Evolutionary conservation across 2,329 filamentous ascomycete species (phyloP), one percentile per base, ranked within the genome.

Genomic region (Cladosporium phlei): DNA sequence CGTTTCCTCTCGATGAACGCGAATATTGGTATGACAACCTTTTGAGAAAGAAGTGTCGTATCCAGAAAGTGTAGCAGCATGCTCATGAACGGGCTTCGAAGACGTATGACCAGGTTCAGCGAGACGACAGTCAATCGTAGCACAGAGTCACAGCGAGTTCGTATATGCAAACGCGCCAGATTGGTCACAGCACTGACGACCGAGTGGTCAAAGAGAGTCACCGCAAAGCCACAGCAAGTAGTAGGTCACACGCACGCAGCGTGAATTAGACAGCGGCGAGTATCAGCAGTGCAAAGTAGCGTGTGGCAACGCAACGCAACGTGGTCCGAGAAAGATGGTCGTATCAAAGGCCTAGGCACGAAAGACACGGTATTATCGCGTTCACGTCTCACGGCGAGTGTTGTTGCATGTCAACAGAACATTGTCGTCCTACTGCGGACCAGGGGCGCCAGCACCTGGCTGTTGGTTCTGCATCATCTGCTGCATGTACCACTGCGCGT

Each of bases 381-480:
- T 37, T 45, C 42, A 45, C 42, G 42, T 45, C 42, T 45, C 25
- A 45, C 42, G 24, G 32, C 42, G 22, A 30, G 25, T 25, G 21
- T 12, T 21, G 42, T 35, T 22, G 42, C 11, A 45, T 20, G 40
- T 33, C 40, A 44, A 28, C 17, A 33, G 21, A 34, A 16, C 42
- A 37, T 16, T n/a, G n/a, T n/a, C 17, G 22, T 16, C 22, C 29
- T 45, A 37, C 42, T 45, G 42, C 25, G 25, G 32, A 19, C 60
- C 60, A 35, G 59, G 59, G 19, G 58, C 53, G 56, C 59, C 59
- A 50, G 58, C 53, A 45, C 57, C 55, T 27, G 60, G 59, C 37
- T 66, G 58, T 48, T 68, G 64, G 42, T 59, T 61, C 47, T 69
- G 60, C 55, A 49, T 52, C 56, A 59, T 57, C 45, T 61, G 59